Evolutionary conservation across 768 basidiomycete genomes (phyloP), one percentile per base, ranked within the genome.

Genomic region (Mycena floridula): DNA sequence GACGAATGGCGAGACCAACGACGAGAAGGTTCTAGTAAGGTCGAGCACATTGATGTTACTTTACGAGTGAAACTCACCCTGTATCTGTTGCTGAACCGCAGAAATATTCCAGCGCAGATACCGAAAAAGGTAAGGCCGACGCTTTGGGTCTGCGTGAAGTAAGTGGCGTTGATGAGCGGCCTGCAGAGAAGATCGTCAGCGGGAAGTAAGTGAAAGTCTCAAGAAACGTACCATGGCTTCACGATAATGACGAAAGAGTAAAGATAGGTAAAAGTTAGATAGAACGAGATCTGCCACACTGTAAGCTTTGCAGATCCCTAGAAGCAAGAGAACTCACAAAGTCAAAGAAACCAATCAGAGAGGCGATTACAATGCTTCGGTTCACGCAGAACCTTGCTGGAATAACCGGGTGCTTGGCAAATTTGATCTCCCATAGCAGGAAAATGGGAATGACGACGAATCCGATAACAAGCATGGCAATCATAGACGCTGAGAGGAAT

Each of bases 241-340:
- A 74, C 72, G 22, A 76, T 64, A 8, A 75, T 45, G 30, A 83
- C 71, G 59, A 80, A 86, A 2, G 81, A 82, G 66, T 78, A 89
- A 15, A 87, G 74, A 56, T 88, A 89, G 8, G 82, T 79, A 60
- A 66, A 82, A 1, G 84, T 81, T 37, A 89, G 69, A 66, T 77
- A 82, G 64, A 76, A 82, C 2, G 80, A 78, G 53, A 77, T 53
- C 79, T 82, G 43, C 5, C 5, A 6, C 6, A 11, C n/a, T 7
- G 20, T n/a, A 41, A 40, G 7, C 25, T 37, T 18, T 15, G 23
- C 45, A n/a, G 49, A 47, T 44, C 28, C 43, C 35, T 35, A 13
- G 27, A 8, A 8, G 12, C 2, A 37, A 37, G 22, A 22, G 18
- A 24, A 47, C 49, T 50, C 30, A 81, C 77, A 48, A 82, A 82